These are phyloP conservation scores for Rosellinia necatrix DNA, from an alignment of 2,329 filamentous ascomycete genomes.

Conservation along the genomic window DNA sequence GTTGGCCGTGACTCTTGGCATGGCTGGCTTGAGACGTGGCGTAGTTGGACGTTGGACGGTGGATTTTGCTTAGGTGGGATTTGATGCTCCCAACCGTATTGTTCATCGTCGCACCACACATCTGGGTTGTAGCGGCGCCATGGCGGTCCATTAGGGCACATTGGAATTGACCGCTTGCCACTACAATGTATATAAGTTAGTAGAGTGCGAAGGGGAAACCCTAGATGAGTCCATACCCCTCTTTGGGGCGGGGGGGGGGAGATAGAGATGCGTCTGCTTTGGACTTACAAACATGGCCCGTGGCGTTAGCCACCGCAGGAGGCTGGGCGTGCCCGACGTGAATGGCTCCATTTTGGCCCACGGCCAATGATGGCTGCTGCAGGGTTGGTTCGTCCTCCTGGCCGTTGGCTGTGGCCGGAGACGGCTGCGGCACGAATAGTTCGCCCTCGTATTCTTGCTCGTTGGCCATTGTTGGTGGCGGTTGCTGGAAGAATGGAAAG, in stretches of 20 bases:
- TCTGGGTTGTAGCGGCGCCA: not conserved
- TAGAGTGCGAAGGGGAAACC: not conserved
- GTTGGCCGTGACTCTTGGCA: not conserved
- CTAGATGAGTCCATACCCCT: not conserved
- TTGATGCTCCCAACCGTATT: not conserved
- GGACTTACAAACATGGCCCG: constrained; percentile 4
- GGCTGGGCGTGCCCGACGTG: not conserved
- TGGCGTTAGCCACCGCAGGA: not conserved
- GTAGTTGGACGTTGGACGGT: not conserved
- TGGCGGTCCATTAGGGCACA: not conserved
- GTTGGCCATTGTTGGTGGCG: not conserved
- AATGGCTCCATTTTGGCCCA: too few relatives aligned
- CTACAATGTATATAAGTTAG: not conserved
- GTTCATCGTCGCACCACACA: not conserved
- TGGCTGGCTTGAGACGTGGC: not conserved
- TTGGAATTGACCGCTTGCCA: not conserved
- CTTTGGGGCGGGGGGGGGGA: not conserved
- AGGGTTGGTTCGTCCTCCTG: too few relatives aligned
- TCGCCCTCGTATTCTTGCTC: too few relatives aligned
- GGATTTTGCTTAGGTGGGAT: constrained; percentile 3
- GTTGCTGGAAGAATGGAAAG: not conserved
- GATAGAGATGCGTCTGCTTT: not conserved
- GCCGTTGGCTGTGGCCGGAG: too few relatives aligned
- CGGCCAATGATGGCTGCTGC: too few relatives aligned
- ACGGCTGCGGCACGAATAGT: too few relatives aligned